phyloP scores from a whole-genome alignment of 306 rosid species.

The Crotalaria pallida region DNA sequence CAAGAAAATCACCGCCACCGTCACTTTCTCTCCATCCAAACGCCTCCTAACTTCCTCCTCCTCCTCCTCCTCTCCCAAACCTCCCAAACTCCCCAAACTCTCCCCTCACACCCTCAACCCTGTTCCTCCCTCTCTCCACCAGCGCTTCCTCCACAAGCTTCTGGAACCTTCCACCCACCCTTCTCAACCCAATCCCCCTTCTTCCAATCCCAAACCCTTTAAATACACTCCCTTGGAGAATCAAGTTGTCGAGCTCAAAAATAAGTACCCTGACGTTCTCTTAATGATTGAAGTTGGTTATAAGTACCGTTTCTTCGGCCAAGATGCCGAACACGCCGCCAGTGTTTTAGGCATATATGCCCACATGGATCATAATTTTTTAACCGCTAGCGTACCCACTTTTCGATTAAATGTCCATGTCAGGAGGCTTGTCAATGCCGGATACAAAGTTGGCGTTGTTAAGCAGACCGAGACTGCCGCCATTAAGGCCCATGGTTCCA shows the following conservation, averaged over 20 bases:
- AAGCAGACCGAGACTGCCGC: conserved; percentile 97
- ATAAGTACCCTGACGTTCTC: conserved; percentile 73
- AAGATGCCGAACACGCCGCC: conserved; percentile 80
- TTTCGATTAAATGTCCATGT: conserved; percentile 78
- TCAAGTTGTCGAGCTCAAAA: conserved; percentile 68
- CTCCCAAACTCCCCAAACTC: conserved; percentile 53
- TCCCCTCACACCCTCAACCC: conserved; percentile 51
- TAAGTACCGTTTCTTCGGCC: conserved; percentile 69
- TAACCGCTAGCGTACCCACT: conserved; percentile 85
- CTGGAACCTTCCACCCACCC: conserved; percentile 52
- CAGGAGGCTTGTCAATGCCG: conserved; percentile 85
- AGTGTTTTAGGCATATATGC: conserved; percentile 70
- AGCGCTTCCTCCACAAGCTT: conserved; percentile 63
- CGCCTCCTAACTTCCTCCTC: conserved; percentile 66
- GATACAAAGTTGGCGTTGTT: conserved; percentile 87
- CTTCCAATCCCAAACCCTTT: conserved; percentile 26
- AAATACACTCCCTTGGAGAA: conserved; percentile 71
- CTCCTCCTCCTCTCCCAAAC: conserved; percentile 33
- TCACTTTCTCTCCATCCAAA: conserved; percentile 72
- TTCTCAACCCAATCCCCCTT: conserved; percentile 11
- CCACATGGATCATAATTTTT: conserved; percentile 70
- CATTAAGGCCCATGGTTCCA: conserved; percentile 78
- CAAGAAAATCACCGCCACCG: conserved; percentile 75
- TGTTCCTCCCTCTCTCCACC: conserved; percentile 57
- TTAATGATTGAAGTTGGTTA: conserved; percentile 94